Base-by-base conservation (phyloP, 805 yeast genomes). In the Teunomyces atbi region DNA sequence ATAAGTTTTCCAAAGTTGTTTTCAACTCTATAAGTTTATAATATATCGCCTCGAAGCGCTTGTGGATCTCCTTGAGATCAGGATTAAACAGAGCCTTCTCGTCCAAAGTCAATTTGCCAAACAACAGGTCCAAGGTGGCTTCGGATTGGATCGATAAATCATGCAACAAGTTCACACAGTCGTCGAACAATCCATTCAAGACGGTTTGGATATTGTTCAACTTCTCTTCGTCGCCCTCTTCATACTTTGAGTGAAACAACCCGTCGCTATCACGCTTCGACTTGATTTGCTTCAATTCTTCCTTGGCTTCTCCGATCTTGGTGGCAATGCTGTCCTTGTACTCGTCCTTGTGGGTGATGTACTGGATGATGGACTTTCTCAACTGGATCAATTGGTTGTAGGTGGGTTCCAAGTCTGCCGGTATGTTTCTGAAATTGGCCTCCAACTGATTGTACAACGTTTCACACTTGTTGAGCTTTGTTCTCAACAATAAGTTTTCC, bases 151-250 rank as follows among this genome's bases (percentile, higher is more conserved):
- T 78, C 40, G 68, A 63, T 41, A 89, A 69, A 69, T 91, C 97
- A 47, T 77, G 78, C 35, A 89, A 68, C 48, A 89, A 73, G 54
- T 83, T 83, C 60, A 83, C 82, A 62, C 96, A 88, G 60, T 89
- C 96, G 64, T 89, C 96, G 21, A 89, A 70, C 37, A 90, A 69
- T 6, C 91, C 92, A 59, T 85, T 84, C 42, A 86, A 64, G 1
- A 84, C 82, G 32, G 73, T 73, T 48, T 73, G 77, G 11, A 64
- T 53, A 3, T 64, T 53, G 10, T 53, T 56, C 18, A 58, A 46
- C 38, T 58, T 61, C 8, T 53, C 53, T 21, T 53, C 55, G 5
- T 66, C 52, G 11, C 59, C 61, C 6, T 45, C 48, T 6, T 27
- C 26, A 6, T 15, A 21, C 8, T 40, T 30, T 20, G 61, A 54